Evolutionary conservation across 345 rosid genomes (phyloP).

Genomic region (Litchi chinensis): DNA sequence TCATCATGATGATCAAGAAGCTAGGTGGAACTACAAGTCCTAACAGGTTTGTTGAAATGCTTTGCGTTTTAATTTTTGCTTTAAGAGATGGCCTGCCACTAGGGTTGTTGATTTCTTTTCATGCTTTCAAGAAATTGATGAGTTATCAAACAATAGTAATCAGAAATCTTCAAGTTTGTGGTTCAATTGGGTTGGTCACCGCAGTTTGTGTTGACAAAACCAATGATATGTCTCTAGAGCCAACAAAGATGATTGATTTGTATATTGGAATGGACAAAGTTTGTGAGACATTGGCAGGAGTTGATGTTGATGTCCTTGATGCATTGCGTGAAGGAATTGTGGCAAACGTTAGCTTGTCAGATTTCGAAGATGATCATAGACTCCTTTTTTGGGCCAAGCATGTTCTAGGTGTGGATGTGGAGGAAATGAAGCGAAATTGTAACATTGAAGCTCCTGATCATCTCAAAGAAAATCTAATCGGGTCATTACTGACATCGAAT

Average conservation of each 20-base stretch:
- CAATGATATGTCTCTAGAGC: neutral
- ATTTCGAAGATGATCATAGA: neutral
- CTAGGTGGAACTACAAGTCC: neutral
- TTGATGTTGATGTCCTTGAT: neutral
- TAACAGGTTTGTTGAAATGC: slow-evolving; percentile 1
- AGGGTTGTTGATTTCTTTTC: neutral
- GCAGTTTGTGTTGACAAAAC: neutral
- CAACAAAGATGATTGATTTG: neutral
- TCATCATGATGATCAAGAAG: neutral
- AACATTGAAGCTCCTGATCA: neutral
- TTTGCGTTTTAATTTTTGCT: neutral
- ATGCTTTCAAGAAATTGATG: neutral
- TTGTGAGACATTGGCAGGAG: neutral
- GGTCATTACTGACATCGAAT: neutral
- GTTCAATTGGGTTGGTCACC: neutral
- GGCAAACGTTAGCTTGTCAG: neutral
- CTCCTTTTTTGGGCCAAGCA: slow-evolving; percentile 7
- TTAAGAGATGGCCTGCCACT: slow-evolving; percentile 5
- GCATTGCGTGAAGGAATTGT: neutral
- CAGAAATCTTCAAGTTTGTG: neutral
- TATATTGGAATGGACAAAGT: neutral
- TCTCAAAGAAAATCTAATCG: neutral
- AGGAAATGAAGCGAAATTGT: slow-evolving; percentile 5
- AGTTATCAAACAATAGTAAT: neutral
- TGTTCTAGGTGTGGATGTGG: neutral